Evolutionary conservation across 768 basidiomycete species (phyloP).

Genomic region (Mycena kentingensis): DNA sequence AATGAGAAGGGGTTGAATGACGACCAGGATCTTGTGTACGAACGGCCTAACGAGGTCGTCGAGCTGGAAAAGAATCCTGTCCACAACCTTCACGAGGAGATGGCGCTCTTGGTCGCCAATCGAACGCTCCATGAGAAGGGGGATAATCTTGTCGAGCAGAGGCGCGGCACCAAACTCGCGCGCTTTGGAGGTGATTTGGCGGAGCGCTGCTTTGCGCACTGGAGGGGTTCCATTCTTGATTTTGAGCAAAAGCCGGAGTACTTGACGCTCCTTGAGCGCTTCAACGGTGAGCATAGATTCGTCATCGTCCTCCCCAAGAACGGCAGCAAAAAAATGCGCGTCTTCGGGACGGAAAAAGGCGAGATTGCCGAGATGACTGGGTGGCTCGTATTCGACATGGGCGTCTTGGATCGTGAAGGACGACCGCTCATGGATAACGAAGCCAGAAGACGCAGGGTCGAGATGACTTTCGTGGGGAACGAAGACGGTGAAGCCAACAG

Average conservation of each 20-base stretch:
- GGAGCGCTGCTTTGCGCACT: conserved; percentile 93
- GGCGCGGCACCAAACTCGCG: conserved; percentile 98
- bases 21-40: conserved; percentile 98
- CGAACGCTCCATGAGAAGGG: conserved; percentile 95
- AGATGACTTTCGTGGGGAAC: too few species aligned
- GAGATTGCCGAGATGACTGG: conserved; percentile 92
- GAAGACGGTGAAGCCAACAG: conserved; percentile 85
- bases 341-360: conserved; percentile 99
- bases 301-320: conserved; percentile 84
- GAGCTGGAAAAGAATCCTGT: conserved; percentile 96
- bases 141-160: conserved; percentile 96
- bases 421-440: conserved; percentile 94
- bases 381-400: conserved; percentile 88
- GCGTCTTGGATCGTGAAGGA: conserved; percentile 86
- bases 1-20: conserved; percentile 97
- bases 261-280: conserved; percentile 99
- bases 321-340: conserved; percentile 95
- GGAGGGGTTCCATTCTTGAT: conserved; percentile 99
- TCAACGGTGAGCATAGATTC: conserved; percentile 89
- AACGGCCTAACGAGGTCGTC: conserved; percentile 98
- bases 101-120: conserved; percentile 98
- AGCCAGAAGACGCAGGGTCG: conserved; percentile 86
- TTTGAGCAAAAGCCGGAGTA: conserved; percentile 94
- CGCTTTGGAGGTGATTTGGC: conserved; percentile 98
- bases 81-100: conserved; percentile 97